Evolutionary conservation across 2,329 filamentous ascomycete species (phyloP).

Genomic region (Magnaporthales sp.): DNA sequence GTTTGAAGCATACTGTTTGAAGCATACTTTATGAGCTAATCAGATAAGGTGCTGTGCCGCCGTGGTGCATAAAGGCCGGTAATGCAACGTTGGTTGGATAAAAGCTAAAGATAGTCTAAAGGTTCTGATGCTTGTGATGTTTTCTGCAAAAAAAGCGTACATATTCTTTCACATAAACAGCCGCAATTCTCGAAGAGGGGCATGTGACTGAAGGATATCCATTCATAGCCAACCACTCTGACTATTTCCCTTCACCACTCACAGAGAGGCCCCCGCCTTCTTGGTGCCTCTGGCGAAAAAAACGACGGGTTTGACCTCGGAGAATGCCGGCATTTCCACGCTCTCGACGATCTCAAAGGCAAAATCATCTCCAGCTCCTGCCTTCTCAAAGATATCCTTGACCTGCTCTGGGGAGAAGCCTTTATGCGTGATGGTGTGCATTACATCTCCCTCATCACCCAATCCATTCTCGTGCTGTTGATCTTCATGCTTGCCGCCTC

Average conservation of each 20-base stretch:
- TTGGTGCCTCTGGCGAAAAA: conserved; percentile 44
- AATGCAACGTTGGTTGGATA: background rate
- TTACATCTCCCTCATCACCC: background rate
- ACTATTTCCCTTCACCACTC: background rate
- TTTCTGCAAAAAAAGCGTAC: no score
- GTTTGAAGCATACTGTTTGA: background rate
- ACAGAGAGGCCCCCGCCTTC: conserved; percentile 12
- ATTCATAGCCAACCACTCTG: background rate
- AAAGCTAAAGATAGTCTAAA: background rate
- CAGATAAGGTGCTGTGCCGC: background rate
- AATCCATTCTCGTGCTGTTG: background rate
- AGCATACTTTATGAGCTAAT: background rate
- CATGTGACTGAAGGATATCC: background rate
- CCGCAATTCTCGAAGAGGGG: no score
- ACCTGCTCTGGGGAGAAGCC: conserved; percentile 57
- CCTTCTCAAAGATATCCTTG: conserved; percentile 51
- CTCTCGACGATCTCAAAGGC: conserved; percentile 44
- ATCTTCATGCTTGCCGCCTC: background rate
- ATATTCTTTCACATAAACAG: no score
- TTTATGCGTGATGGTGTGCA: conserved; percentile 38
- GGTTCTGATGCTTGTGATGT: background rate
- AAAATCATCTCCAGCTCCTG: conserved; percentile 51
- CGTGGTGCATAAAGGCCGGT: background rate
- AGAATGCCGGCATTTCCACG: conserved; percentile 33
- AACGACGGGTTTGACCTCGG: conserved; percentile 29